phyloP scores from a whole-genome alignment of 495 filamentous ascomycete species.

The Penicillium egyptiacum region DNA sequence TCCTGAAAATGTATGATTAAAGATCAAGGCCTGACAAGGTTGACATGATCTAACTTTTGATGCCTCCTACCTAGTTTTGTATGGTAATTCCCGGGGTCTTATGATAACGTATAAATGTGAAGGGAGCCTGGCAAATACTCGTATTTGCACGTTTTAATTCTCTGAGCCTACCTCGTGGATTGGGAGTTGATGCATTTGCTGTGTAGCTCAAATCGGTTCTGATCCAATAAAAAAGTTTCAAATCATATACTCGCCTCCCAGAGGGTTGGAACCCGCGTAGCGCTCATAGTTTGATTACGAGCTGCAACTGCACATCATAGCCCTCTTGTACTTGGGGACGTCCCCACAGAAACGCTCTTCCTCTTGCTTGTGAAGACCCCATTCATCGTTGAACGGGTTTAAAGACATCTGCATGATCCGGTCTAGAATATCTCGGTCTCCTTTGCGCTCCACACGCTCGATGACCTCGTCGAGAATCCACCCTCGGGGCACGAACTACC shows the following conservation, averaged over 20 bases:
- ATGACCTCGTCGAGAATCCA: conserved; percentile 97
- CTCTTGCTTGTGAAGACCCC: conserved; percentile 67
- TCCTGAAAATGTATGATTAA: conserved; percentile 17
- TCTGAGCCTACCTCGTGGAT: background rate
- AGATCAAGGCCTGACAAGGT: conserved; percentile 15
- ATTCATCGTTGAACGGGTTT: conserved; percentile 80
- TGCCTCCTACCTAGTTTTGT: conserved; percentile 1
- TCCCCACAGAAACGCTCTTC: conserved; percentile 85
- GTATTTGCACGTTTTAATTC: background rate
- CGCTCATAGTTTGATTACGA: conserved; percentile 26
- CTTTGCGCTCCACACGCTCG: conserved; percentile 76
- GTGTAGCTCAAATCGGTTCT: background rate
- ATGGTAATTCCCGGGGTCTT: conserved; percentile 6
- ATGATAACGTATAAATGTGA: conserved; percentile 4
- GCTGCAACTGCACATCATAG: conserved; percentile 89
- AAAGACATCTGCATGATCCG: conserved; percentile 76
- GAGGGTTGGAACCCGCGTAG: background rate
- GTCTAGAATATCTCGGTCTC: conserved; percentile 74
- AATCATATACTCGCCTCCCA: background rate
- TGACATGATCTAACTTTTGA: conserved; percentile 14
- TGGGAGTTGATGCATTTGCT: background rate
- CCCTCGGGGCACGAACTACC: conserved; percentile 72
- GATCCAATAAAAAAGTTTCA: background rate
- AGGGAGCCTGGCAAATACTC: conserved; percentile 8
- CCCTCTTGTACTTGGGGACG: conserved; percentile 72